Evolutionary conservation across 164 flowering plant species (phyloP).

Genomic region (Protea cynaroides): DNA sequence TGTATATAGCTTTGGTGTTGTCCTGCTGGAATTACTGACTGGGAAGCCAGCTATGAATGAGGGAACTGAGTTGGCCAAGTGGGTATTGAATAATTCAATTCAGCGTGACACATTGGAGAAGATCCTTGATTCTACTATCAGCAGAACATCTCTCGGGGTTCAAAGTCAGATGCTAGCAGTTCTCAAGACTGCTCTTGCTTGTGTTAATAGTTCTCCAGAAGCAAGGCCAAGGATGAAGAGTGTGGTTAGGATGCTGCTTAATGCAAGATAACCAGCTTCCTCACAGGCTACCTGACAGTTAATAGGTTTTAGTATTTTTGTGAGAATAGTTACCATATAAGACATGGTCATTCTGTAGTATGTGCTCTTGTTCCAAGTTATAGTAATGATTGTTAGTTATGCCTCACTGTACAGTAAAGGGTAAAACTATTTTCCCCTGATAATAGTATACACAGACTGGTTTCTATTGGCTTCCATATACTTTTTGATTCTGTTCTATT

Average conservation of each 20-base stretch:
- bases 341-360: too few species aligned
- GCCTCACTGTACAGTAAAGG: not conserved
- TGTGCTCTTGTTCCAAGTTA: not conserved
- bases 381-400: not conserved
- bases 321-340: too few species aligned
- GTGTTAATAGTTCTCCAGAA: conserved; percentile 53
- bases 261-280: conserved; percentile 33
- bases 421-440: not conserved
- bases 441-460: not conserved
- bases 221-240: conserved; percentile 67
- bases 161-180: conserved; percentile 62
- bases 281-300: too few species aligned
- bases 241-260: conserved; percentile 58
- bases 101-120: conserved; percentile 37
- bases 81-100: conserved; percentile 39
- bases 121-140: conserved; percentile 47
- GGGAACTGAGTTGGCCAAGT: conserved; percentile 62
- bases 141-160: conserved; percentile 35
- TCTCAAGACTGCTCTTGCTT: conserved; percentile 53
- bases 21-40: conserved; percentile 59
- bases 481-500: not conserved
- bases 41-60: conserved; percentile 62
- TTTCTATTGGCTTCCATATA: not conserved
- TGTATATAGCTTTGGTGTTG: conserved; percentile 73
- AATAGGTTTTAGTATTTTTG: too few species aligned